Conservation (phyloP, 768 basidiomycete species). For the Pisolithus orientalis region DNA sequence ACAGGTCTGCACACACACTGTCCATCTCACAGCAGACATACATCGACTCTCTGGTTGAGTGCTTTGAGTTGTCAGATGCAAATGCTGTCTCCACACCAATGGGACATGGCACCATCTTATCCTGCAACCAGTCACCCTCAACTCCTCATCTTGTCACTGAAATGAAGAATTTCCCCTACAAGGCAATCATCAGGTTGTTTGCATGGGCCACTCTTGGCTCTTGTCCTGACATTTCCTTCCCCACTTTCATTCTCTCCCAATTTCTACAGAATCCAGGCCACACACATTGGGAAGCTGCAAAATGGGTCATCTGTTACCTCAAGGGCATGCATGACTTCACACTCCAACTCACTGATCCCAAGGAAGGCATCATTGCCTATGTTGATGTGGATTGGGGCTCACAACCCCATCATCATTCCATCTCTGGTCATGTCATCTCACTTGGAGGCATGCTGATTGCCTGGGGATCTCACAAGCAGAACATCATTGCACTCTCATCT, state of each 20-base stretch:
- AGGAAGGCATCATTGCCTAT: background rate
- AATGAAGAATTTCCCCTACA: constrained; percentile 15
- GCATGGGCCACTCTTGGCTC: constrained; percentile 23
- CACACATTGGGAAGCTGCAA: constrained; percentile 20
- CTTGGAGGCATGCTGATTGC: background rate
- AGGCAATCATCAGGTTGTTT: constrained; percentile 21
- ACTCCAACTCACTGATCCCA: constrained; percentile 4
- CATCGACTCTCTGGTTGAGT: constrained; percentile 7
- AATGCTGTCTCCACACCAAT: background rate
- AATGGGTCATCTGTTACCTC: constrained; percentile 24
- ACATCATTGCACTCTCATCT: background rate
- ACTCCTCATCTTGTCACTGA: background rate
- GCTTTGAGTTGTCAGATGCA: background rate
- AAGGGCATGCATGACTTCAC: constrained; percentile 13
- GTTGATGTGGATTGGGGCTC: constrained; percentile 3
- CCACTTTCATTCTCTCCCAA: constrained; percentile 17
- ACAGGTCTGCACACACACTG: constrained; percentile 13
- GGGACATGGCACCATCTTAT: background rate
- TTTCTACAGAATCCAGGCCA: constrained; percentile 15
- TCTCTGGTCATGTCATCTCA: background rate
- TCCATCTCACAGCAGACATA: constrained; percentile 25
- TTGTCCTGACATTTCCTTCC: constrained; percentile 25
- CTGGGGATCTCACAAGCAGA: background rate
- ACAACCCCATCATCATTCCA: background rate
- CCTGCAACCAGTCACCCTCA: background rate